Conservation (phyloP, 1,284 basidiomycete species). For the Leccinum colubrinum region DNA sequence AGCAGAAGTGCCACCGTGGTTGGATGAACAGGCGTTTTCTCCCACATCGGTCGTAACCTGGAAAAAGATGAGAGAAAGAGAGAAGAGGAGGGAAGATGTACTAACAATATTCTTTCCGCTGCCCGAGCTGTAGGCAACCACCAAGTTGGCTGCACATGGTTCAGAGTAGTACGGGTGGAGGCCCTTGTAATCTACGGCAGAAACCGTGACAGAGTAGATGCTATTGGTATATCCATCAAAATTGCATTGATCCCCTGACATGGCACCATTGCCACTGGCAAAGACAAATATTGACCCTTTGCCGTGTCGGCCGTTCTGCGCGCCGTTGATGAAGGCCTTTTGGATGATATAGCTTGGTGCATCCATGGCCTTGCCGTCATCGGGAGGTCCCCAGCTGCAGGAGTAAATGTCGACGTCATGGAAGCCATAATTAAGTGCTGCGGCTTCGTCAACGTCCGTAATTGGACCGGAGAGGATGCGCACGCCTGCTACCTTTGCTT, state of each 20-base stretch:
- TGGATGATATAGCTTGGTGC: conserved; percentile 90
- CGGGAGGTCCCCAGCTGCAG: conserved; percentile 98
- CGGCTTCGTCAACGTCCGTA: conserved; percentile 96
- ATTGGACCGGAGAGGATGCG: conserved; percentile 97
- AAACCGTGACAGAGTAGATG: conserved; percentile 95
- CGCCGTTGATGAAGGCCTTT: conserved; percentile 94
- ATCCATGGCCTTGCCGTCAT: conserved; percentile 95
- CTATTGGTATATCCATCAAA: conserved; percentile 99
- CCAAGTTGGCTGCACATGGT: conserved; percentile 94
- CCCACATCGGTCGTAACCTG: conserved; percentile 96
- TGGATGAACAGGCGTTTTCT: conserved; percentile 77
- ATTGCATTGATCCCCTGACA: conserved; percentile 95
- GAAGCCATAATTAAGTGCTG: conserved; percentile 92
- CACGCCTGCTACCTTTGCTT: conserved; percentile 89
- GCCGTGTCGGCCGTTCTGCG: conserved; percentile 87
- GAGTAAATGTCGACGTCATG: conserved; percentile 91
- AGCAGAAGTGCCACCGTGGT: conserved; percentile 96
- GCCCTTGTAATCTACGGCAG: conserved; percentile 90
- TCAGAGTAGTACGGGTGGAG: conserved; percentile 97
- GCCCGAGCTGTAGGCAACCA: conserved; percentile 97
- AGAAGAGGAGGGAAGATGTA: conserved; percentile 19
- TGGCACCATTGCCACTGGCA: conserved; percentile 95
- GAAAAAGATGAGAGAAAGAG: conserved; percentile 17
- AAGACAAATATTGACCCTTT: conserved; percentile 97
- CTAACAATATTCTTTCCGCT: conserved; percentile 88